Conservation (phyloP, 805 yeast species). For the Gaillardinia entomophila region DNA sequence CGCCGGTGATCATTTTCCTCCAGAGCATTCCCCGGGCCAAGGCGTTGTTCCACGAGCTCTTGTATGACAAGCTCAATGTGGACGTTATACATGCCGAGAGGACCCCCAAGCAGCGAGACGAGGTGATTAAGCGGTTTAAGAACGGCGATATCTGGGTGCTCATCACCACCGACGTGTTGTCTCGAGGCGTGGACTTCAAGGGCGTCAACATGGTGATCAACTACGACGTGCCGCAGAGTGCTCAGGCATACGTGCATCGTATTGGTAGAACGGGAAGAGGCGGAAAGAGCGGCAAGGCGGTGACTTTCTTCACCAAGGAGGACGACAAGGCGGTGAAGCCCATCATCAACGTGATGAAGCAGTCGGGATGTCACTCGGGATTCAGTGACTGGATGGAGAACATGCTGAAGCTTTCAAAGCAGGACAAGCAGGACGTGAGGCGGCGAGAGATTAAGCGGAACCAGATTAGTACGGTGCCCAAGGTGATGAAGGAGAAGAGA, state of each 20-base stretch:
- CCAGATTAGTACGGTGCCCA: constrained; percentile 81
- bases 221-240: constrained; percentile 91
- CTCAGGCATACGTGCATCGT: constrained; percentile 95
- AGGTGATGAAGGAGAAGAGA: constrained; percentile 57
- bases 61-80: constrained; percentile 87
- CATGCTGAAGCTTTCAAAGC: constrained; percentile 57
- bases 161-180: constrained; percentile 91
- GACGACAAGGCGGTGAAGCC: constrained; percentile 73
- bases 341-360: constrained; percentile 91
- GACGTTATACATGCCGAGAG: constrained; percentile 96
- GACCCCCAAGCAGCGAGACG: constrained; percentile 81
- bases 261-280: constrained; percentile 99
- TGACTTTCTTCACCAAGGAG: constrained; percentile 90
- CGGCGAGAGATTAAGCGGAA: constrained; percentile 56
- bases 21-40: constrained; percentile 93
- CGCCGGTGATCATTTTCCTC: constrained; percentile 88
- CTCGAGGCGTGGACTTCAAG: constrained; percentile 96
- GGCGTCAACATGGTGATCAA: constrained; percentile 93
- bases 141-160: constrained; percentile 93
- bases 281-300: constrained; percentile 78
- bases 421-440: constrained; percentile 57
- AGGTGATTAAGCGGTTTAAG: constrained; percentile 76
- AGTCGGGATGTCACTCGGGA: constrained; percentile 65
- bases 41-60: constrained; percentile 86
- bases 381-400: constrained; percentile 80